These are phyloP conservation scores for Trichoderma citrinoviride DNA, from an alignment of 2,329 filamentous ascomycete species.

Conservation along the genomic window DNA sequence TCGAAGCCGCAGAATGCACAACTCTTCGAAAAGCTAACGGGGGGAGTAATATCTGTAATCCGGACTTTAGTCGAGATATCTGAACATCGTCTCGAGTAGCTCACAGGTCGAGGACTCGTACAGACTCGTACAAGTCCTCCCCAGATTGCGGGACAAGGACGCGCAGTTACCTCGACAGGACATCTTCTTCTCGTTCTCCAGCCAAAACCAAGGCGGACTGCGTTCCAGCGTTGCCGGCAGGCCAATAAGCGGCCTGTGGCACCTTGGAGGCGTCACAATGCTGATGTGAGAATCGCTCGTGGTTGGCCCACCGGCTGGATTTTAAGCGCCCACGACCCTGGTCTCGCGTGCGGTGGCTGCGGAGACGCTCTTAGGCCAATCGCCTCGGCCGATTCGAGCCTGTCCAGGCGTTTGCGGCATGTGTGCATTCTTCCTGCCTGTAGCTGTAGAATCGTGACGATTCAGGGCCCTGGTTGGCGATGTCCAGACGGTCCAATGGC, in stretches of 20 bases:
- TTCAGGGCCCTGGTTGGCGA: not conserved
- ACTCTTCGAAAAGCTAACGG: not conserved
- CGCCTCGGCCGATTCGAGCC: not conserved
- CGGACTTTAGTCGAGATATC: not conserved
- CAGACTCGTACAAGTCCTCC: not conserved
- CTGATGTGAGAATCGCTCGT: conserved; percentile 17
- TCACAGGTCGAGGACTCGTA: not conserved
- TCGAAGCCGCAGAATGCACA: not conserved
- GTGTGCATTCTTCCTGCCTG: not conserved
- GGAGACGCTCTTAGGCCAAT: conserved; percentile 2
- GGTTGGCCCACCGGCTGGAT: conserved; percentile 11
- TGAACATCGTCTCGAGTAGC: not conserved
- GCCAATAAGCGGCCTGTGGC: conserved; percentile 10
- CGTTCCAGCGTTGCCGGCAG: conserved; percentile 11
- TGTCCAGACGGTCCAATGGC: conserved; percentile 3
- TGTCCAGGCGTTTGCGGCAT: not conserved
- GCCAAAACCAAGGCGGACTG: not conserved
- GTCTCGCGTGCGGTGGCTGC: conserved; percentile 10
- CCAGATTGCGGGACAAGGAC: not conserved
- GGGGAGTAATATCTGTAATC: conserved; percentile 1
- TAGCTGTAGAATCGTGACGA: not conserved
- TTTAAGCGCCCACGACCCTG: conserved; percentile 22
- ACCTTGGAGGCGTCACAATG: conserved; percentile 15
- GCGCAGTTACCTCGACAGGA: not conserved
- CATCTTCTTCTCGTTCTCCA: not conserved